Conservation (phyloP, 768 basidiomycete species). For the Lactifluus piperatus region DNA sequence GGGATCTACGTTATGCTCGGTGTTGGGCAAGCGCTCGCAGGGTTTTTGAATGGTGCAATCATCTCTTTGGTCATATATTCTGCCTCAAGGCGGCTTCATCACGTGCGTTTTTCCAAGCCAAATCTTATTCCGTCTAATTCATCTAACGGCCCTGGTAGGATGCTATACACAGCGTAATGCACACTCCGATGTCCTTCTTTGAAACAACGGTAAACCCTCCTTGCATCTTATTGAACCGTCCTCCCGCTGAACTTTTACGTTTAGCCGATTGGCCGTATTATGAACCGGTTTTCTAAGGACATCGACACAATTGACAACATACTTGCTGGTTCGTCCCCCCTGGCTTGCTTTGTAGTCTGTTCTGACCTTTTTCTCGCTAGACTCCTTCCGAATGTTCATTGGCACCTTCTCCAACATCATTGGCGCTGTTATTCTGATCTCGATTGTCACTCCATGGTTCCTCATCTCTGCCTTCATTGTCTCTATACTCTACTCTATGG, state of each 20-base stretch:
- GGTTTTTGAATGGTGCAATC: constrained; percentile 57
- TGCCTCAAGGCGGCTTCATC: constrained; percentile 63
- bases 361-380: constrained; percentile 25
- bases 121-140: background rate
- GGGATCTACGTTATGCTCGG: constrained; percentile 73
- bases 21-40: constrained; percentile 54
- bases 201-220: constrained; percentile 55
- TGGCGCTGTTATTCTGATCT: constrained; percentile 72
- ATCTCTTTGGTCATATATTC: constrained; percentile 67
- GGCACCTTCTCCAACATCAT: constrained; percentile 54
- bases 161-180: constrained; percentile 63
- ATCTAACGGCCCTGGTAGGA: constrained; percentile 27
- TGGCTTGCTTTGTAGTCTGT: background rate
- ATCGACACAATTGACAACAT: constrained; percentile 75
- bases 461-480: constrained; percentile 62
- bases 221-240: background rate
- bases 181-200: constrained; percentile 86
- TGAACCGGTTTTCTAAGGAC: constrained; percentile 87
- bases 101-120: constrained; percentile 28
- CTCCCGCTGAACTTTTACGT: constrained; percentile 16
- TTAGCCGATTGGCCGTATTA: constrained; percentile 75
- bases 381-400: constrained; percentile 67
- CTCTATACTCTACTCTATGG: constrained; percentile 52
- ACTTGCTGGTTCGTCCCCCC: constrained; percentile 40
- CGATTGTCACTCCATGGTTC: constrained; percentile 77